Evolutionary conservation across 257 asterid species (phyloP).

Genomic region (Penstemon davidsonii): DNA sequence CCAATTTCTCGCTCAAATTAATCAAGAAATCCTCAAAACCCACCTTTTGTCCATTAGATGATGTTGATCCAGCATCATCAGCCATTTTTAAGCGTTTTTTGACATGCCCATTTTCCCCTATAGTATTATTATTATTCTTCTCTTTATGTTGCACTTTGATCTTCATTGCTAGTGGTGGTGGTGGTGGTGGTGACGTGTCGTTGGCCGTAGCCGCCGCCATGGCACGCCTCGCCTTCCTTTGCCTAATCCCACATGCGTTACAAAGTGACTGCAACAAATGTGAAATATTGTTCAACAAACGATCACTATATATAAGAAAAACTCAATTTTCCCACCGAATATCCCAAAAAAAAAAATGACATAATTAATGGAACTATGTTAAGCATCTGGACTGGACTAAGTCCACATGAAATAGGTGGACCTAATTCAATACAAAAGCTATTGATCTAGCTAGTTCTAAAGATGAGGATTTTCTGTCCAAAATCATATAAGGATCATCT

Average conservation of each 20-base stretch:
- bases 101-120: slow-evolving; percentile 35
- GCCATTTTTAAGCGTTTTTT: slow-evolving; percentile 59
- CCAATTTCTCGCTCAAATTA: slow-evolving; percentile 62
- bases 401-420: no score
- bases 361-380: no score
- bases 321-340: no score
- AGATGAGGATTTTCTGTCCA: no score
- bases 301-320: no score
- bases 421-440: no score
- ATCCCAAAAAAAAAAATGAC: no score
- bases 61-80: background rate
- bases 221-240: slow-evolving; percentile 89
- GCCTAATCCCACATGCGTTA: slow-evolving; percentile 95
- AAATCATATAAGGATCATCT: no score
- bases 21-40: slow-evolving; percentile 72
- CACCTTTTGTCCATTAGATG: no score
- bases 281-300: no score
- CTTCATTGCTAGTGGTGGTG: slow-evolving; percentile 17
- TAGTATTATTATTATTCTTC: slow-evolving; percentile 17
- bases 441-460: no score
- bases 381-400: no score
- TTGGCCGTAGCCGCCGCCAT: slow-evolving; percentile 11
- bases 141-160: slow-evolving; percentile 34
- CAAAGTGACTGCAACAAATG: slow-evolving; percentile 64
- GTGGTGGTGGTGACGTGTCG: background rate